Conservation (phyloP, 2,329 filamentous ascomycete genomes). For the Bipolaris zeicola region DNA sequence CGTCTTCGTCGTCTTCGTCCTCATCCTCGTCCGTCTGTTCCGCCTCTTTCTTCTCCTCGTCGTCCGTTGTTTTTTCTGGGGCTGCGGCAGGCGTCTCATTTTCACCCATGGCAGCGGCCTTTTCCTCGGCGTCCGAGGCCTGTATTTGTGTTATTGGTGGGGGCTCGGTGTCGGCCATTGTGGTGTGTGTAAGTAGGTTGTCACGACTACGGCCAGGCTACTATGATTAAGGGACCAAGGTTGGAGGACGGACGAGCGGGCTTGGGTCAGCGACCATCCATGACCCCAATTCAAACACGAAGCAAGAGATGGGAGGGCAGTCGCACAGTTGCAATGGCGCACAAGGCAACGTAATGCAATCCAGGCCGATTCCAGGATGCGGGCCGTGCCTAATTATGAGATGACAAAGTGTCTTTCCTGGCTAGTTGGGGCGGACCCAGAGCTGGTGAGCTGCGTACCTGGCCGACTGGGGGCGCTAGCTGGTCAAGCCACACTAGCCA, state of each 20-base stretch:
- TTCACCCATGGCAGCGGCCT: neutral
- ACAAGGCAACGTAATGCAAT: constrained; percentile 7
- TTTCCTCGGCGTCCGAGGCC: constrained; percentile 14
- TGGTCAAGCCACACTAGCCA: neutral
- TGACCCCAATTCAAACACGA: constrained; percentile 27
- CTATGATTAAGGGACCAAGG: constrained; percentile 6
- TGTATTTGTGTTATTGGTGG: constrained; percentile 14
- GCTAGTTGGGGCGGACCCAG: constrained; percentile 18
- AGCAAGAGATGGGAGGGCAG: constrained; percentile 9
- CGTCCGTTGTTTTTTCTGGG: constrained; percentile 3
- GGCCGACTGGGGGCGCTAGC: constrained; percentile 14
- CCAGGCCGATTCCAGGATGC: neutral
- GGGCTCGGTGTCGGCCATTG: constrained; percentile 44
- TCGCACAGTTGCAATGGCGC: constrained; percentile 3
- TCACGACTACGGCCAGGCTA: constrained; percentile 18
- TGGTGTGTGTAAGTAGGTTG: constrained; percentile 15
- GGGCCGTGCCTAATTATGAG: constrained; percentile 17
- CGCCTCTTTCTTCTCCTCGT: constrained; percentile 15
- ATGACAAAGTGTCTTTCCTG: constrained; percentile 33
- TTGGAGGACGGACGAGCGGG: constrained; percentile 29
- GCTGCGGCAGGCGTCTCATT: neutral
- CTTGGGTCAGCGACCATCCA: constrained; percentile 34
- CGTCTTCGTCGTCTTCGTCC: constrained; percentile 9
- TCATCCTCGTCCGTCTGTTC: neutral
- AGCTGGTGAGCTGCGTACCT: constrained; percentile 17